Percentiles rank a stretch among this genome's conserved stretches.
Evolutionary conservation across 768 basidiomycete species (phyloP).

Genomic region (Dioszegia hungarica): DNA sequence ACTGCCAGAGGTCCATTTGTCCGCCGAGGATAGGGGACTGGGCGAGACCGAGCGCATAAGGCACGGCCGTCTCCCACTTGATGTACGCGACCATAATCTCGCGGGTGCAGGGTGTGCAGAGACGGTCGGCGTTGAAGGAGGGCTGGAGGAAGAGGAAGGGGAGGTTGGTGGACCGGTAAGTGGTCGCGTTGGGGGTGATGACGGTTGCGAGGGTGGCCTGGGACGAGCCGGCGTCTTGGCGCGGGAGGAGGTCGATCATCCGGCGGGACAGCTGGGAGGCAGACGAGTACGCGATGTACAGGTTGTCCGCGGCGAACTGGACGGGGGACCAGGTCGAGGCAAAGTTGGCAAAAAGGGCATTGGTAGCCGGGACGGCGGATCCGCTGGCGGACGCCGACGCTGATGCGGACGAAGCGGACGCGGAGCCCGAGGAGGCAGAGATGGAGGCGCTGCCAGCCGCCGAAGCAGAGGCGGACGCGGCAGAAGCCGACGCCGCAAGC

Average conservation of each 20-base stretch:
- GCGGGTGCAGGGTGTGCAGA: constrained; percentile 81
- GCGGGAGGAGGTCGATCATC: constrained; percentile 33
- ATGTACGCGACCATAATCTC: constrained; percentile 71
- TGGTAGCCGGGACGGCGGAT: constrained; percentile 18
- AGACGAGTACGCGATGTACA: constrained; percentile 31
- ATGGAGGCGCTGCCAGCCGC: constrained; percentile 16
- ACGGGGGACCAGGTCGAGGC: constrained; percentile 35
- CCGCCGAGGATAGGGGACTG: constrained; percentile 62
- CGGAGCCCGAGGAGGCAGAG: constrained; percentile 52
- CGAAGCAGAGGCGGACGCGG: constrained; percentile 12
- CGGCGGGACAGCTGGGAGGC: constrained; percentile 24
- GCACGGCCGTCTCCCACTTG: constrained; percentile 63
- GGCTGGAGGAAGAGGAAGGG: constrained; percentile 74
- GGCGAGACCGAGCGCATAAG: constrained; percentile 70
- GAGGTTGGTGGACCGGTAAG: constrained; percentile 56
- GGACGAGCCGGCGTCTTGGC: constrained; percentile 14
- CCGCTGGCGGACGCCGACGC: constrained; percentile 12
- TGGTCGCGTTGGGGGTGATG: constrained; percentile 51
- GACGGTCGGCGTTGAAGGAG: constrained; percentile 52
- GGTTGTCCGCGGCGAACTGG: constrained; percentile 37
- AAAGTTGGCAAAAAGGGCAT: constrained; percentile 28
- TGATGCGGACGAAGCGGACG: constrained; percentile 25
- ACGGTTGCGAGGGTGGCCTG: constrained; percentile 29
- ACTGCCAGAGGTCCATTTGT: constrained; percentile 64
- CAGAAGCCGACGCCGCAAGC: not conserved